Conservation (phyloP, 179 eudicot genomes). For the Heliamphora pulchella region DNA sequence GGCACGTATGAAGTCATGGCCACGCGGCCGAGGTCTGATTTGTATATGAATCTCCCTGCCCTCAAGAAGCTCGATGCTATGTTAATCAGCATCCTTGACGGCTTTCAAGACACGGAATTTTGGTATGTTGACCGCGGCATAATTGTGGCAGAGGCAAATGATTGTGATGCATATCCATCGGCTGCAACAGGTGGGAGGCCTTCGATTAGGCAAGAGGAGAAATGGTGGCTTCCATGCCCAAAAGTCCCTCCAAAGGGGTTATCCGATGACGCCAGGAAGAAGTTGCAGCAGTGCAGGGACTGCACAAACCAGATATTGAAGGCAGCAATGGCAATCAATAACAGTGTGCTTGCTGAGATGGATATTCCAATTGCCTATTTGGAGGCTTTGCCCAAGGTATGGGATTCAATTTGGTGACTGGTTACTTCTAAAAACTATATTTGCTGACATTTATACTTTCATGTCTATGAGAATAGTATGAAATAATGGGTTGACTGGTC, state of each 20-base stretch:
- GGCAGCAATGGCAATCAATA: constrained; percentile 93
- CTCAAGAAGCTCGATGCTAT: constrained; percentile 83
- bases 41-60: constrained; percentile 80
- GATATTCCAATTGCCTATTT: constrained; percentile 77
- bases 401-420: not conserved
- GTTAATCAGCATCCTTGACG: constrained; percentile 78
- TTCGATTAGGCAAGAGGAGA: constrained; percentile 87
- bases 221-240: constrained; percentile 97
- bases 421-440: not conserved
- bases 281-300: constrained; percentile 79
- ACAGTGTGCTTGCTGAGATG: constrained; percentile 83
- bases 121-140: constrained; percentile 68
- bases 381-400: constrained; percentile 86
- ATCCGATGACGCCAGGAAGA: constrained; percentile 74
- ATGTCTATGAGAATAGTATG: not conserved
- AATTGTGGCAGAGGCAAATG: constrained; percentile 41
- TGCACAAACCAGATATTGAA: constrained; percentile 88
- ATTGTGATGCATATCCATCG: constrained; percentile 25
- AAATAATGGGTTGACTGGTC: too few relatives aligned
- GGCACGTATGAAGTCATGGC: constrained; percentile 88
- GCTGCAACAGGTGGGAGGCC: constrained; percentile 48
- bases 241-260: constrained; percentile 69
- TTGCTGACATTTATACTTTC: not conserved
- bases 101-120: constrained; percentile 76
- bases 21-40: constrained; percentile 67